Evolutionary conservation across 139 green algal genomes (phyloP), one percentile per base, ranked within the genome.

Genomic region (Auxenochlorella pyrenoidosa): DNA sequence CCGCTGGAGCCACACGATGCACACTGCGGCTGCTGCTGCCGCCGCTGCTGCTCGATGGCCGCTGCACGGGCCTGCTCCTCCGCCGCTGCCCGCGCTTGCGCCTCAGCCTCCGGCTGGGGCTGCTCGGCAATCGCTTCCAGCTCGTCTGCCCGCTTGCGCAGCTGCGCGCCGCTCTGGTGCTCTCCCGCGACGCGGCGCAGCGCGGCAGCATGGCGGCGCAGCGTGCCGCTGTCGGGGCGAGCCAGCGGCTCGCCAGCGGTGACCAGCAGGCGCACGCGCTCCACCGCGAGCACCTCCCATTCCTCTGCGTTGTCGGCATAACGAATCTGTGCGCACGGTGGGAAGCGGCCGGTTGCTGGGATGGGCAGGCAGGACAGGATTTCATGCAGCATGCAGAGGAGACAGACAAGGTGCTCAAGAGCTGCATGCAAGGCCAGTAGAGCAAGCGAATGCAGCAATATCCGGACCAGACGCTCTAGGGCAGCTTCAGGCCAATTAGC

Each of bases 251-350:
- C 91, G 0, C 90, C 86, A n/a, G 90, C 65, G 22, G 72, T 51
- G 36, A 93, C 51, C 75, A 91, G 63, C 72, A 96, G 83, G 13
- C 91, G 89, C 75, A 96, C 89, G 5, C 91, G 87, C 89, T 96
- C 92, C 1, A 85, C 84, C 2, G 90, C 92, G 19, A 96, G 66
- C 36, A 88, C 90, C 44, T 93, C 44, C 1, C 87, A 43, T 68
- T 94, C 93, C 19, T 32, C 51, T 30, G 93, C 88, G 26, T 91
- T 91, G 86, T 96, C 94, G 22, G 83, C 86, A 81, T 96, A 96
- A 21, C 84, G 73, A 38, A 96, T 90, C 92, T 95, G 84, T 24
- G 70, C 5, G 36, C 15, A 38, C 32, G 19, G 43, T 54, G 73
- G 5, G 40, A 8, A 36, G 73, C 6, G 40, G 12, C 1, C 21